A percentile compares a stretch with the other conserved stretches of the same genome.
phyloP scores from a whole-genome alignment of 345 rosid species.

The Lumnitzera littorea region DNA sequence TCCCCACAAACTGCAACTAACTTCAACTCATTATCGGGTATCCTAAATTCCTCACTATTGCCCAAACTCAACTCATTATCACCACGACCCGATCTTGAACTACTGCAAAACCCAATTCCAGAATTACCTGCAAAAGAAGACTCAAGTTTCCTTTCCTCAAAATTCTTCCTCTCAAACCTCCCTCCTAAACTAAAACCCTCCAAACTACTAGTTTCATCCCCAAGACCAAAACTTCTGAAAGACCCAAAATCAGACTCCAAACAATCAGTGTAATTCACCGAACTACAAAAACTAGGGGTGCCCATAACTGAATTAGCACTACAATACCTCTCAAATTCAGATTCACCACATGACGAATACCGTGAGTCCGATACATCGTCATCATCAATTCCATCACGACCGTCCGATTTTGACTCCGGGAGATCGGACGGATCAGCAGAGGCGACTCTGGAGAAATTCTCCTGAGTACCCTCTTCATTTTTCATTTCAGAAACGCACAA shows the following conservation, averaged over 20 bases:
- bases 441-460: slow-evolving; percentile 23
- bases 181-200: slow-evolving; percentile 65
- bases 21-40: background rate
- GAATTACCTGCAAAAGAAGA: slow-evolving; percentile 9
- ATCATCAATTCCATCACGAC: background rate
- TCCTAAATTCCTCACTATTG: slow-evolving; percentile 11
- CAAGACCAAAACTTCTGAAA: slow-evolving; percentile 27
- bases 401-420: slow-evolving; percentile 22
- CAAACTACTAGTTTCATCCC: slow-evolving; percentile 36
- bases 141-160: slow-evolving; percentile 15
- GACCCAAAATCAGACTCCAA: slow-evolving; percentile 64
- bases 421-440: slow-evolving; percentile 36
- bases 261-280: slow-evolving; percentile 42
- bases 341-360: slow-evolving; percentile 80
- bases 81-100: slow-evolving; percentile 2
- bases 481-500: slow-evolving; percentile 27
- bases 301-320: slow-evolving; percentile 81
- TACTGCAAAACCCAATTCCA: background rate
- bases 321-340: slow-evolving; percentile 72
- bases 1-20: background rate
- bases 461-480: slow-evolving; percentile 36
- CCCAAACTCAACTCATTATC: slow-evolving; percentile 1
- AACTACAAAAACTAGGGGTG: slow-evolving; percentile 67
- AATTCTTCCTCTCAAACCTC: slow-evolving; percentile 10
- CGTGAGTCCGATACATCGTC: slow-evolving; percentile 55